phyloP scores from a whole-genome alignment of 495 filamentous ascomycete genomes.

The Rhizodiscina lignyota region DNA sequence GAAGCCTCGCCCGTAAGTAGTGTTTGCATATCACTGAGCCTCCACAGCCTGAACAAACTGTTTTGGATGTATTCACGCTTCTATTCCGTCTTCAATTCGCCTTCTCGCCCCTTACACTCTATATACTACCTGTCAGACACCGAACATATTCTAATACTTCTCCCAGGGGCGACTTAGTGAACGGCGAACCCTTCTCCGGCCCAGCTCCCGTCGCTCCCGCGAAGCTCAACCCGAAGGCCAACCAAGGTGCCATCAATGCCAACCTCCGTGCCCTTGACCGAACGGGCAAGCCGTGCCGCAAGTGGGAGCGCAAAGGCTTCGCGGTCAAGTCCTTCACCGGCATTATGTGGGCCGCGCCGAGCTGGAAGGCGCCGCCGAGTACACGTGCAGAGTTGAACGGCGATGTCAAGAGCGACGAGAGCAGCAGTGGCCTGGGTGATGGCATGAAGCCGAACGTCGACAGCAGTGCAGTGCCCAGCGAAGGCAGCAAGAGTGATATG shows the following conservation, averaged over 20 bases:
- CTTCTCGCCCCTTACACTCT: neutral
- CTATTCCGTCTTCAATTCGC: neutral
- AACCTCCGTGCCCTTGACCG: constrained; percentile 86
- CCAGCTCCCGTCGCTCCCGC: constrained; percentile 15
- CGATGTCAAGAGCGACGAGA: constrained; percentile 33
- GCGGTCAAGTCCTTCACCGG: constrained; percentile 89
- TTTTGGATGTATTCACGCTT: too few relatives aligned
- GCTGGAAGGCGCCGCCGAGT: constrained; percentile 61
- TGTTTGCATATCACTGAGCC: too few relatives aligned
- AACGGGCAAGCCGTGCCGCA: constrained; percentile 75
- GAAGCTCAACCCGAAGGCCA: constrained; percentile 92
- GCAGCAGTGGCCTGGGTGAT: constrained; percentile 41
- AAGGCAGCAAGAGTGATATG: constrained; percentile 50
- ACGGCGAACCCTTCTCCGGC: constrained; percentile 8
- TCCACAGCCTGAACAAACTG: too few relatives aligned
- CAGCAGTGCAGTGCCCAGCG: constrained; percentile 51
- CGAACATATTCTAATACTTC: too few relatives aligned
- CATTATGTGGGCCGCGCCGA: constrained; percentile 62
- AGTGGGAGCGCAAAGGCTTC: constrained; percentile 71
- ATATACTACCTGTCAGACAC: neutral
- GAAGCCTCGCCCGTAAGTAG: constrained; percentile 76
- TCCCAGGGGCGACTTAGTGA: too few relatives aligned
- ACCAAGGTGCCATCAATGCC: constrained; percentile 95
- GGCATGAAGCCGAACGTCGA: constrained; percentile 56
- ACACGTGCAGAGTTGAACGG: constrained; percentile 23